Percentiles rank a stretch among this genome's conserved stretches.
Evolutionary conservation across 495 filamentous ascomycete species (phyloP).

Genomic region (Penicillium malachiteum): DNA sequence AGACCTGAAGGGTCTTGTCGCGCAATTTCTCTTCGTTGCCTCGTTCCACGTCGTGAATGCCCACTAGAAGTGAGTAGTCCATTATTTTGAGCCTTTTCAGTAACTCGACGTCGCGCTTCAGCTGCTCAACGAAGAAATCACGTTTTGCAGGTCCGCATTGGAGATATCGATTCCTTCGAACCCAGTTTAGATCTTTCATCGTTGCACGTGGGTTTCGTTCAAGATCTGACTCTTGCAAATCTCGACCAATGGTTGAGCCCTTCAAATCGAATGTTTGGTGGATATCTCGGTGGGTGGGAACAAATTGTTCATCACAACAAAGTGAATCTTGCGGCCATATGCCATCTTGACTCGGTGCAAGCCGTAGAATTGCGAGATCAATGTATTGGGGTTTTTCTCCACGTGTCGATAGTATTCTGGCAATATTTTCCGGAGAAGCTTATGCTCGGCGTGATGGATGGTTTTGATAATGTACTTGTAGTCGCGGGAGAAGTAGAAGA

Average conservation of each 20-base stretch:
- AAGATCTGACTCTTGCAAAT: constrained; percentile 84
- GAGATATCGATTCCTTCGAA: constrained; percentile 78
- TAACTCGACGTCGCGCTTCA: constrained; percentile 80
- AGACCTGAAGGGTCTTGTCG: constrained; percentile 92
- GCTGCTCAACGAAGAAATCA: constrained; percentile 79
- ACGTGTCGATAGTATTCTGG: constrained; percentile 95
- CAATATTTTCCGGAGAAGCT: constrained; percentile 86
- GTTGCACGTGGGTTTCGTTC: constrained; percentile 89
- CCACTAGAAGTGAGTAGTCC: constrained; percentile 96
- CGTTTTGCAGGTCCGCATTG: constrained; percentile 88
- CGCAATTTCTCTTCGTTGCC: constrained; percentile 96
- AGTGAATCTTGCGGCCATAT: constrained; percentile 97
- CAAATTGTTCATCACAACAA: constrained; percentile 99
- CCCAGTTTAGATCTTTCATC: constrained; percentile 96
- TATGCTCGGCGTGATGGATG: constrained; percentile 95
- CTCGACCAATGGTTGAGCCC: constrained; percentile 92
- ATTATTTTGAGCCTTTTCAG: constrained; percentile 90
- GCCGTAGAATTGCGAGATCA: constrained; percentile 97
- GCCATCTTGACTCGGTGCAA: constrained; percentile 98
- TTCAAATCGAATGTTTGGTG: constrained; percentile 97
- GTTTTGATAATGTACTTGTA: constrained; percentile 99
- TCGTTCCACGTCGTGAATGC: constrained; percentile 83
- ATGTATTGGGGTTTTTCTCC: constrained; percentile 87
- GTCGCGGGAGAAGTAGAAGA: constrained; percentile 99
- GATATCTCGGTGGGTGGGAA: constrained; percentile 96